These are phyloP conservation scores for Viridothelium virens DNA, from an alignment of 495 filamentous ascomycete species.

Conservation along the genomic window DNA sequence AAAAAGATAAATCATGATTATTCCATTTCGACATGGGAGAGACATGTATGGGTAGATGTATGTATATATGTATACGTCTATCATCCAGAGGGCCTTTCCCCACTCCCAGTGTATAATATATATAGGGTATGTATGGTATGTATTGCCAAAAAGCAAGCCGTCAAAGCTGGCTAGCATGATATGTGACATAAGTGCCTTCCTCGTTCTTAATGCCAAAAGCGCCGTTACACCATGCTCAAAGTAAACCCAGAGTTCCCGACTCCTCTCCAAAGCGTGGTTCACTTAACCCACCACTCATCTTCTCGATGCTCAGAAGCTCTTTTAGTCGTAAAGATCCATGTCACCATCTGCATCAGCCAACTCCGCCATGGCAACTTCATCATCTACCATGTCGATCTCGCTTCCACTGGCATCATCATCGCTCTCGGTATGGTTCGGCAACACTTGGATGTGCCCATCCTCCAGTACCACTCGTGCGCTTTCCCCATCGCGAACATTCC, in stretches of 20 bases:
- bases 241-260: no score
- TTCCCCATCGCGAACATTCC: constrained; percentile 79
- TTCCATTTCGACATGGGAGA: no score
- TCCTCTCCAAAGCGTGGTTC: no score
- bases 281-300: not conserved
- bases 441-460: constrained; percentile 65
- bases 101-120: not conserved
- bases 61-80: no score
- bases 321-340: constrained; percentile 27
- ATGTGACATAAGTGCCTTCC: not conserved
- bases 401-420: constrained; percentile 45
- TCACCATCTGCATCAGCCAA: constrained; percentile 32
- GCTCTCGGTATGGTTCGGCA: constrained; percentile 71
- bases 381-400: constrained; percentile 54
- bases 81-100: no score
- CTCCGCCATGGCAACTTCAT: constrained; percentile 63
- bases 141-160: not conserved
- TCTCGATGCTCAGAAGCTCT: not conserved
- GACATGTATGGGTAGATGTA: no score
- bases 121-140: not conserved
- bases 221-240: not conserved
- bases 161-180: not conserved
- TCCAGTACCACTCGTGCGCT: constrained; percentile 66
- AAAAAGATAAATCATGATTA: no score
- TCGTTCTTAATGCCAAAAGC: not conserved